Evolutionary conservation across 768 basidiomycete genomes (phyloP), one percentile per base, ranked within the genome.

Genomic region (Macrolepiota albuminosa): DNA sequence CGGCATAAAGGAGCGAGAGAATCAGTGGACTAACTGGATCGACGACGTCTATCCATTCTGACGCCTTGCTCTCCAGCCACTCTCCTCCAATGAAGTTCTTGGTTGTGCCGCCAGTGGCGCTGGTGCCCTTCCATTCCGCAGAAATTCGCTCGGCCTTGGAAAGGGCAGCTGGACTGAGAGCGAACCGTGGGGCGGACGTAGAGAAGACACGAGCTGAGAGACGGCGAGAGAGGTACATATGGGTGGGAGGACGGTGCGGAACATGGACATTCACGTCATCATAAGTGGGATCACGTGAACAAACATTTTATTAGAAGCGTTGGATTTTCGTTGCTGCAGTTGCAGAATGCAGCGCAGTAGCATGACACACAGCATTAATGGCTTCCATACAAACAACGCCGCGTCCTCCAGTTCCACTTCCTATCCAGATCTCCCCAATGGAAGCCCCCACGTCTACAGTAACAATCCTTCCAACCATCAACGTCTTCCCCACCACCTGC

Each of bases 61-160:
- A 73, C 21, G 89, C 73, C 67, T 83, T 83, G 75, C 91, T 94
- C 66, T 95, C 89, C 9, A 88, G 80, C 67, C 95, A 98, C 74
- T 94, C 82, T 9, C 95, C 96, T 13, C 85, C 89, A 60, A 98
- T 91, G 73, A 88, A 94, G 72, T 94, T 95, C 82, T 91, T 95
- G 58, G 95, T 95, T 61, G 80, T 86, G 33, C 84, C 89, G n/a
- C 95, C 95, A 13, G 84, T 82, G 26, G 89, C 87, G 59, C 81
- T 89, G 2, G 95, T 95, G 45, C 95, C 95, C 63, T 87, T 86
- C 93, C 93, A 98, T 34, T 85, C 80, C 14, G 81, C 72, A 18
- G 89, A 89, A 21, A 94, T 76, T 57, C 80, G 79, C 64, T 91
- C 85, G 1, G 91, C 91, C 62, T 82, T 84, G 29, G 82, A 70